Conservation (phyloP, 345 rosid genomes). For the Limnanthes douglasii region DNA sequence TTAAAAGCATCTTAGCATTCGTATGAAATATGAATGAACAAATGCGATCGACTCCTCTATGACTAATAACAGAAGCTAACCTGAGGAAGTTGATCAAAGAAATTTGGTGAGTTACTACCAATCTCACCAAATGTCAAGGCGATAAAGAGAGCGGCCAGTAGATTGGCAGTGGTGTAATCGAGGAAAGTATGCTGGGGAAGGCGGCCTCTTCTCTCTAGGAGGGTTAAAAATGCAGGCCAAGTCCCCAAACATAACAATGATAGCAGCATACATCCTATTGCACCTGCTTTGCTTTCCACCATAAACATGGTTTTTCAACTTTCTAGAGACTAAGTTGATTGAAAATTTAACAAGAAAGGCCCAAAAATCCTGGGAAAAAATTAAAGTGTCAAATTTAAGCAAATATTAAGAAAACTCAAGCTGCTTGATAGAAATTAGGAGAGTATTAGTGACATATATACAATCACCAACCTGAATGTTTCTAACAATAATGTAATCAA, state of each 20-base stretch:
- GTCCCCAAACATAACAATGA: conserved; percentile 64
- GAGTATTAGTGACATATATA: too few species aligned
- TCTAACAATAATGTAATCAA: too few species aligned
- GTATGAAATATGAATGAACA: too few species aligned
- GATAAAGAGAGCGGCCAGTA: conserved; percentile 57
- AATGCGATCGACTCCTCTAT: too few species aligned
- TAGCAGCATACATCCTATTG: conserved; percentile 70
- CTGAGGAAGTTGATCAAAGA: conserved; percentile 53
- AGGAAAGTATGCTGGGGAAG: conserved; percentile 91
- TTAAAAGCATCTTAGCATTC: not conserved
- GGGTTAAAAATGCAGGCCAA: conserved; percentile 79
- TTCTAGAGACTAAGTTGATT: too few species aligned
- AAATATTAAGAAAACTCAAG: too few species aligned
- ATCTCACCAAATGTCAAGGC: conserved; percentile 76
- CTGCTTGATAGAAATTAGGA: too few species aligned
- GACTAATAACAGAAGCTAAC: too few species aligned
- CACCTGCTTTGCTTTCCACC: conserved; percentile 81
- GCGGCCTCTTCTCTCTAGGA: conserved; percentile 70
- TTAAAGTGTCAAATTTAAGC: too few species aligned
- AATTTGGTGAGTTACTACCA: conserved; percentile 43
- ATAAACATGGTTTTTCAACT: conserved; percentile 48
- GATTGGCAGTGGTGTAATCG: conserved; percentile 71
- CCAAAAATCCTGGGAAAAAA: too few species aligned
- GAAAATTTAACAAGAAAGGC: too few species aligned
- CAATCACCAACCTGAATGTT: too few species aligned